Base-by-base conservation (phyloP, 108 stramenopile genomes). In the Skeletonema potamos region DNA sequence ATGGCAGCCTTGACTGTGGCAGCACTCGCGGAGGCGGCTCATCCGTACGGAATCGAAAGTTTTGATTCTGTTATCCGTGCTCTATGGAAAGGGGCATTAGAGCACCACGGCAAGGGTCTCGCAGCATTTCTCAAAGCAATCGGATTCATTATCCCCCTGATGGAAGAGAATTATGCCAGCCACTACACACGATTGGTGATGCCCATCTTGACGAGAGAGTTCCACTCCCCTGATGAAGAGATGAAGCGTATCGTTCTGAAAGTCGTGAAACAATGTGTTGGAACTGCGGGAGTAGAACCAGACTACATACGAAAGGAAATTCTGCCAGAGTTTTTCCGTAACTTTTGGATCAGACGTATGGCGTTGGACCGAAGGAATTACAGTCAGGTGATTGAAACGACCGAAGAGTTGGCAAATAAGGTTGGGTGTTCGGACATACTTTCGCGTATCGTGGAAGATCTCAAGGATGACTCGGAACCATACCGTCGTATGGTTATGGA, bases 401-500 rank as follows among this genome's bases (percentile, higher is more conserved):
- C 99, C 1, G 96, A 96, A 64, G 98, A 98, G 70, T 83, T 99
- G 32, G 98, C 98, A 11, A 98, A 96, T 83, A 98, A 99, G 85
- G 97, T 99, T 48, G 99, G 98, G 13, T 94, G 89, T 65, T 95
- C 96, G 4, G 97, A 98, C 28, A 93, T 99, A 37, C 65, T 99
- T 30, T 72, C 72, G 18, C 92, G 98, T 55, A 97, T 99, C 66
- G 98, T 99, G 2, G 99, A 98, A 66, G 99, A 98, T 74, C 91
- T 99, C 43, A 99, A 99, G 84, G 99, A 99, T 81, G 98, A 99
- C 68, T 94, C 92, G 6, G 99, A 99, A 76, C 97, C 98, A 0
- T 99, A 99, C 71, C 91, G 99, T 44, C 84, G 97, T 55, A 99
- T 99, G 99, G 99, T 99, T 13, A 99, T 99, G 97, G 97, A 98